Evolutionary conservation across 768 basidiomycete species (phyloP).

Genomic region (Xerocomus brunneocitrinus): DNA sequence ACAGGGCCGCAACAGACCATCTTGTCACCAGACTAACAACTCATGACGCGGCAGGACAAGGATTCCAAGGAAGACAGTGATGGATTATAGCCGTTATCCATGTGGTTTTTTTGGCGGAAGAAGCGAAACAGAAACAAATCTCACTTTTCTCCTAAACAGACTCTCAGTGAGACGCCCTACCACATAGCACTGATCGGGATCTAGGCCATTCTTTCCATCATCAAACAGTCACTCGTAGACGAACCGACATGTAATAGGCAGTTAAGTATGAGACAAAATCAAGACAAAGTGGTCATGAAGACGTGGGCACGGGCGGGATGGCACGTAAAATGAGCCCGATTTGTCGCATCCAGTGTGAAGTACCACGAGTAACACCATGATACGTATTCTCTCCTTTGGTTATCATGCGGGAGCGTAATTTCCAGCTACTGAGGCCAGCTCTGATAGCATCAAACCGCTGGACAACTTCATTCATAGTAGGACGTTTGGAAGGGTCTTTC

Average conservation of each 20-base stretch:
- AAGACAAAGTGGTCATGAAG: not conserved
- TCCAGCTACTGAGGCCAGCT: conserved; percentile 16
- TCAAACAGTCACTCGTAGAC: not conserved
- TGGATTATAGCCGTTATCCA: no score
- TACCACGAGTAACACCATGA: conserved; percentile 1
- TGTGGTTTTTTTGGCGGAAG: no score
- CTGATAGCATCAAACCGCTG: conserved; percentile 24
- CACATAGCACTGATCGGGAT: no score
- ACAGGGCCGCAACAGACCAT: no score
- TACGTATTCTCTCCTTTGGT: not conserved
- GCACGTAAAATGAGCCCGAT: conserved; percentile 14
- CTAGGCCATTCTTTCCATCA: not conserved
- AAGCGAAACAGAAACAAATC: no score
- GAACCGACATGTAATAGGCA: not conserved
- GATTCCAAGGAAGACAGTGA: no score
- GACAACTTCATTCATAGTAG: conserved; percentile 35
- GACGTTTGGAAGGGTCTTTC: conserved; percentile 34
- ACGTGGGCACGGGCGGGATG: conserved; percentile 18
- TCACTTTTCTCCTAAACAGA: no score
- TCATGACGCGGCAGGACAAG: no score
- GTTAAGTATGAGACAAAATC: not conserved
- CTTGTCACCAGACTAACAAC: no score
- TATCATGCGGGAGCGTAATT: conserved; percentile 27
- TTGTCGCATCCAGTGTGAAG: conserved; percentile 24
- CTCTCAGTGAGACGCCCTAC: not conserved